phyloP scores from a whole-genome alignment of 192 early-diverging fungal genomes.

The Gryganskiella cystojenkinii region DNA sequence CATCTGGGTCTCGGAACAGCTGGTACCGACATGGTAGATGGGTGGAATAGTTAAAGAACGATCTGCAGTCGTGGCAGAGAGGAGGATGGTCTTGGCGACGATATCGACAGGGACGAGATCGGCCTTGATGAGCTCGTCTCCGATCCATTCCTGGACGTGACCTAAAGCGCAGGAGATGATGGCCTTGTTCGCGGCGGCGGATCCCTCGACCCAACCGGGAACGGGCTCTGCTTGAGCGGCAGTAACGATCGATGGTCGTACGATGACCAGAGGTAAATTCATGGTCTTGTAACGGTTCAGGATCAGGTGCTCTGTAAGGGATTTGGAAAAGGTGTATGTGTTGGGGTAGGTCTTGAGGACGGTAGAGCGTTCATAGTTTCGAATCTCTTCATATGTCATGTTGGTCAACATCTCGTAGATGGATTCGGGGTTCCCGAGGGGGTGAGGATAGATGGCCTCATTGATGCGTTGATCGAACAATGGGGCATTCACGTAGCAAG shows the following conservation, averaged over 20 bases:
- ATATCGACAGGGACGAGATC: constrained; percentile 48
- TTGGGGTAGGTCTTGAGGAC: constrained; percentile 58
- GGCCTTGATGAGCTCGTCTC: constrained; percentile 14
- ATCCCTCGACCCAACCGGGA: constrained; percentile 49
- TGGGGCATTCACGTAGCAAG: constrained; percentile 46
- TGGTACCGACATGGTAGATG: constrained; percentile 42
- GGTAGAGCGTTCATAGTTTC: constrained; percentile 34
- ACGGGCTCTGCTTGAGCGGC: constrained; percentile 32
- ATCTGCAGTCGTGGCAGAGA: constrained; percentile 38
- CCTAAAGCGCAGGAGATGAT: constrained; percentile 37
- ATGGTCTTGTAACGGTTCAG: constrained; percentile 45
- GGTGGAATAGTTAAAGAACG: constrained; percentile 4
- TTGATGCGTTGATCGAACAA: constrained; percentile 25
- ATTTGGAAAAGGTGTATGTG: constrained; percentile 58
- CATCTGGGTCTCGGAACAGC: constrained; percentile 30
- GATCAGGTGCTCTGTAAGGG: constrained; percentile 59
- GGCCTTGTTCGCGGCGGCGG: constrained; percentile 41
- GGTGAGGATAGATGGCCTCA: constrained; percentile 33
- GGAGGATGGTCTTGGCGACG: constrained; percentile 43
- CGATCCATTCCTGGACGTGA: constrained; percentile 51
- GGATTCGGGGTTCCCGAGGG: constrained; percentile 28
- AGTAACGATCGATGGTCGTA: constrained; percentile 46
- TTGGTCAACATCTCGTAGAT: constrained; percentile 32
- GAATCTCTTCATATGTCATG: constrained; percentile 42
- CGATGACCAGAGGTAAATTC: constrained; percentile 43